These are phyloP conservation scores for Lenzites betulinus DNA, from an alignment of 768 basidiomycete genomes.

Conservation along the genomic window DNA sequence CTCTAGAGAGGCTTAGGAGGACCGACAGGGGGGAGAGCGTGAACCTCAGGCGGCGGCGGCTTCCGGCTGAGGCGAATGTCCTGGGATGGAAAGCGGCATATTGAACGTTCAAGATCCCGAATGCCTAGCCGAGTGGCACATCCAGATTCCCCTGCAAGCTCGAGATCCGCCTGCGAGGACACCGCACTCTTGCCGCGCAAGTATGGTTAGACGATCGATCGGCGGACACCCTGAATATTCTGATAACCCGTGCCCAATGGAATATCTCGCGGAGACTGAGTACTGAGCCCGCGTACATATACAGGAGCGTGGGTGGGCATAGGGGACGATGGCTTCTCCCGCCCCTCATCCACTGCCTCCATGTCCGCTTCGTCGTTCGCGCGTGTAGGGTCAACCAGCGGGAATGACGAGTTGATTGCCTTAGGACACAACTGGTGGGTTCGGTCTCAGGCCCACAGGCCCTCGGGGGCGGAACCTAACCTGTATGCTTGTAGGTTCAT, in stretches of 20 bases:
- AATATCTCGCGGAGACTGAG: not conserved
- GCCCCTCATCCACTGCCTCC: not conserved
- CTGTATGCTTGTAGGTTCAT: slow-evolving; percentile 7
- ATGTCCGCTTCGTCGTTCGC: slow-evolving; percentile 7
- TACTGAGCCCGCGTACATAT: not conserved
- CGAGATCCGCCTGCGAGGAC: not conserved
- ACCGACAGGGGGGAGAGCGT: too few relatives aligned
- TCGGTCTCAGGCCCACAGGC: too few relatives aligned
- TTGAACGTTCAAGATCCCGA: not conserved
- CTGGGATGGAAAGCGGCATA: not conserved
- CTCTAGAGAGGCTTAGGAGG: too few relatives aligned
- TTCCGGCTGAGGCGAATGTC: not conserved
- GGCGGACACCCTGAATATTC: not conserved
- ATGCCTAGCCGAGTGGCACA: not conserved
- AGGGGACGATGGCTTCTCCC: slow-evolving; percentile 5
- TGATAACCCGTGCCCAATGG: not conserved
- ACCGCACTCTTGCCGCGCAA: not conserved
- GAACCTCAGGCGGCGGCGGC: too few relatives aligned
- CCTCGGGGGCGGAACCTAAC: not conserved
- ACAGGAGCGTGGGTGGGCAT: not conserved
- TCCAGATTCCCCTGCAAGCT: not conserved
- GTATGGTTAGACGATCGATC: not conserved
- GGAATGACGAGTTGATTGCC: slow-evolving; percentile 12
- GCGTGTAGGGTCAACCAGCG: slow-evolving; percentile 1
- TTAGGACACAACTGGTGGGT: slow-evolving; percentile 19